A percentile compares a stretch with the other conserved stretches of the same genome.
Conservation (phyloP, 2,329 filamentous ascomycete genomes). For the Macrophomina phaseolina region DNA sequence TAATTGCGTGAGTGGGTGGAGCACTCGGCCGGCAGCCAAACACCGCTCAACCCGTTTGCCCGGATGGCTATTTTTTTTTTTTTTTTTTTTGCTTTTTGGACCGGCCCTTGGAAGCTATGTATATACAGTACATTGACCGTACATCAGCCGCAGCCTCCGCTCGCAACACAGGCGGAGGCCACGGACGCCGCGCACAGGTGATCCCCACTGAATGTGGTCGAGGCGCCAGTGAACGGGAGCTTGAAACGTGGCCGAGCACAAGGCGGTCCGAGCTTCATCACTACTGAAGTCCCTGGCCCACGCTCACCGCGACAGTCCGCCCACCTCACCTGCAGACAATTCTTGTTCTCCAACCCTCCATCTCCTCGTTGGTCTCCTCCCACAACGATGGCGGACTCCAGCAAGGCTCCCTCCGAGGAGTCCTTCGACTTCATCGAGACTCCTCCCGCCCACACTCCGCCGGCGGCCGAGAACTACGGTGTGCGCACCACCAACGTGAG, state of each 20-base stretch:
- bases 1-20: too few relatives aligned
- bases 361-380: not conserved
- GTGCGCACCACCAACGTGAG: conserved; percentile 67
- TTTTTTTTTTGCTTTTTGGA: too few relatives aligned
- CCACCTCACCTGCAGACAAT: conserved; percentile 10
- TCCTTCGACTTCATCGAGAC: conserved; percentile 72
- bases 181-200: conserved; percentile 11
- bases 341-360: conserved; percentile 44
- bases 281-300: not conserved
- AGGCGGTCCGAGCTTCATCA: conserved; percentile 21
- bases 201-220: not conserved
- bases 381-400: conserved; percentile 40
- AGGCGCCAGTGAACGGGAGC: conserved; percentile 17
- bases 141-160: too few relatives aligned
- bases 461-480: conserved; percentile 61
- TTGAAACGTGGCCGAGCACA: conserved; percentile 25
- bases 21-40: too few relatives aligned
- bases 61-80: too few relatives aligned
- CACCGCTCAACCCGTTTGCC: too few relatives aligned
- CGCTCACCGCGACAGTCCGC: conserved; percentile 16
- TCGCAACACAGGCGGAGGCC: not conserved
- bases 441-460: conserved; percentile 60
- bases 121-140: too few relatives aligned
- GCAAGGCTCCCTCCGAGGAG: conserved; percentile 52
- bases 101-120: too few relatives aligned